phyloP scores from a whole-genome alignment of 805 yeast species.

The Candida stauntonica region DNA sequence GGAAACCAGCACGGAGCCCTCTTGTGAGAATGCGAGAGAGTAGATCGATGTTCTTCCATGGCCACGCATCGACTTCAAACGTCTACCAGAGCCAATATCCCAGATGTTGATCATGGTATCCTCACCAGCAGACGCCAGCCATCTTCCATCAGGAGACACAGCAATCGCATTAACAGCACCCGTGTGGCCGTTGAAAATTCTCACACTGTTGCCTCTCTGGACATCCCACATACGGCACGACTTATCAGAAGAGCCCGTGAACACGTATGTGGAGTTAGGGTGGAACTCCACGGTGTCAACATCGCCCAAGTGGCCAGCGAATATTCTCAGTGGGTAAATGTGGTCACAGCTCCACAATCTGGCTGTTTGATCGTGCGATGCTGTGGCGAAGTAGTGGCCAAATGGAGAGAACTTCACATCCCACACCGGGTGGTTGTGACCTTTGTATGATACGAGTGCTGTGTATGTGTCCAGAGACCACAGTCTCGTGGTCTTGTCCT shows the following conservation, averaged over 20 bases:
- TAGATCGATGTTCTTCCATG: conserved; percentile 87
- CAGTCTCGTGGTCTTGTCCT: conserved; percentile 84
- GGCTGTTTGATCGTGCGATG: conserved; percentile 96
- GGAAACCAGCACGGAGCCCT: conserved; percentile 85
- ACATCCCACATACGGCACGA: conserved; percentile 99
- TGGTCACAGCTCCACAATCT: conserved; percentile 98
- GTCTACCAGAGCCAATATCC: conserved; percentile 91
- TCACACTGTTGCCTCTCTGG: conserved; percentile 78
- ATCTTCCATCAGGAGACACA: conserved; percentile 94
- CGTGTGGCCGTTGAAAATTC: conserved; percentile 89
- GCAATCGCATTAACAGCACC: conserved; percentile 84
- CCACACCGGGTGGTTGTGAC: conserved; percentile 97
- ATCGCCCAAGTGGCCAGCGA: conserved; percentile 96
- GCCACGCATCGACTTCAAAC: conserved; percentile 88
- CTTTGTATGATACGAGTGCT: conserved; percentile 88
- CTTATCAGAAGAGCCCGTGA: conserved; percentile 94
- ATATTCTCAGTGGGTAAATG: conserved; percentile 89
- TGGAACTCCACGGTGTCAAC: conserved; percentile 94
- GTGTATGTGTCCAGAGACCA: conserved; percentile 94
- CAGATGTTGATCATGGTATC: conserved; percentile 85
- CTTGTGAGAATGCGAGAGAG: conserved; percentile 78
- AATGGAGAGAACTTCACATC: conserved; percentile 91
- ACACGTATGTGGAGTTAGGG: conserved; percentile 90
- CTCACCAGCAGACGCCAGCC: conserved; percentile 94
- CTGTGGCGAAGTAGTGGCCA: conserved; percentile 98